Conservation (phyloP, 805 yeast genomes). For the Millerago galiae region DNA sequence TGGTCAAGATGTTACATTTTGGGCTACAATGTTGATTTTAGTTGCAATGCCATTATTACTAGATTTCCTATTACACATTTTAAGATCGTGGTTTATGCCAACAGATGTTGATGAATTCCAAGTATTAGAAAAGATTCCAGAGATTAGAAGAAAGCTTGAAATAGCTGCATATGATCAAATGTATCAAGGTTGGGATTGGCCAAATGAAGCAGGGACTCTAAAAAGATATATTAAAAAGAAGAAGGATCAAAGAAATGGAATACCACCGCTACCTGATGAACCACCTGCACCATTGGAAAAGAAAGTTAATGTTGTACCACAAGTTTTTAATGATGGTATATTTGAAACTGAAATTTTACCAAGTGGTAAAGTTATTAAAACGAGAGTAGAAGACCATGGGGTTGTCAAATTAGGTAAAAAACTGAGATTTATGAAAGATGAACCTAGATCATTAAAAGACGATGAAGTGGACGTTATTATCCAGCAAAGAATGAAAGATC, state of each 20-base stretch:
- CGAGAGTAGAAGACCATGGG: slow-evolving; percentile 25
- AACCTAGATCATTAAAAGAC: slow-evolving; percentile 5
- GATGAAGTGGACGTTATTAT: slow-evolving; percentile 51
- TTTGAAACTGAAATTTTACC: slow-evolving; percentile 59
- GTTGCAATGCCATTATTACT: slow-evolving; percentile 52
- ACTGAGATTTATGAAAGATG: slow-evolving; percentile 27
- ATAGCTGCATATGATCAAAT: slow-evolving; percentile 65
- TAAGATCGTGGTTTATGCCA: slow-evolving; percentile 51
- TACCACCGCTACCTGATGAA: slow-evolving; percentile 41
- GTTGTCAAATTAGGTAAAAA: slow-evolving; percentile 32
- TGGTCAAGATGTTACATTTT: slow-evolving; percentile 79
- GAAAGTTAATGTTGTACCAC: slow-evolving; percentile 17
- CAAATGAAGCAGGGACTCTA: slow-evolving; percentile 35
- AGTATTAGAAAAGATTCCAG: slow-evolving; percentile 62
- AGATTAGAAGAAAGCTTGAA: slow-evolving; percentile 65
- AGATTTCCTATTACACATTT: slow-evolving; percentile 58
- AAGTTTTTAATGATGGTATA: slow-evolving; percentile 20
- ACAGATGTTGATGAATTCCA: slow-evolving; percentile 78
- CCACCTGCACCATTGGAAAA: slow-evolving; percentile 29
- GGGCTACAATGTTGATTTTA: slow-evolving; percentile 68
- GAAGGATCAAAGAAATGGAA: slow-evolving; percentile 16
- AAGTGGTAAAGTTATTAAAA: slow-evolving; percentile 59
- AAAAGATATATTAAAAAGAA: slow-evolving; percentile 18
- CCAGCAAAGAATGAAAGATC: slow-evolving; percentile 36
- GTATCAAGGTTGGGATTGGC: slow-evolving; percentile 73